Evolutionary conservation across 2,329 filamentous ascomycete species (phyloP), one percentile per base, ranked within the genome.

Genomic region (Cladophialophora bantiana): DNA sequence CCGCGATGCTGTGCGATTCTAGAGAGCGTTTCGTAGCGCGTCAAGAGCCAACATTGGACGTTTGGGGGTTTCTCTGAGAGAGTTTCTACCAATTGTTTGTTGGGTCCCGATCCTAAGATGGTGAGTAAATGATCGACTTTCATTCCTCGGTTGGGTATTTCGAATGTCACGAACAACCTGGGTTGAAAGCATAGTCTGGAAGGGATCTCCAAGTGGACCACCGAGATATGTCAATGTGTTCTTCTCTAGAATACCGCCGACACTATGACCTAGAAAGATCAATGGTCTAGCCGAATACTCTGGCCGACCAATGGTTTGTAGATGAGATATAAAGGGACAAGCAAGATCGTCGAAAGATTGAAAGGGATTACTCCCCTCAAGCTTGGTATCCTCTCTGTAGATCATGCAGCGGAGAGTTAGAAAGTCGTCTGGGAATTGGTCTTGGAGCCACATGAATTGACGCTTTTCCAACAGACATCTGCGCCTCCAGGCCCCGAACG

Each of bases 81-180:
- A 40, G 36, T 12, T 13, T 40, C 12, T 12, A 42, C 6, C 40
- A 42, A n/a, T 4, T 18, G 7, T 18, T 10, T 42, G 40, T 42
- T 42, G 40, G 40, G 40, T 10, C 15, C 5, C 15, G 15, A 10
- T 42, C 40, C 40, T 42, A 18, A 2, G 18, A 42, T 6, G 40
- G 13, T n/a, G 18, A 42, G 15, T 42, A 42, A 4, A 42, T 18
- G 40, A n/a, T 42, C 15, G n/a, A 65, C 68, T 15, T 70, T 32
- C 65, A 73, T 70, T 6, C 72, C 72, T 34, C 45, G 52, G 60
- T 65, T 73, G 12, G 72, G 72, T 13, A 72, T 68, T 34, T 70
- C 71, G 53, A 73, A 73, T 53, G 71, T 66, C 9, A 73, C 38
- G 26, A 69, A 31, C 12, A 65, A 65, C 68, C 52, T 67, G 42